These are phyloP conservation scores for Priceomyces castillae DNA, from an alignment of 805 yeast species.

Conservation along the genomic window DNA sequence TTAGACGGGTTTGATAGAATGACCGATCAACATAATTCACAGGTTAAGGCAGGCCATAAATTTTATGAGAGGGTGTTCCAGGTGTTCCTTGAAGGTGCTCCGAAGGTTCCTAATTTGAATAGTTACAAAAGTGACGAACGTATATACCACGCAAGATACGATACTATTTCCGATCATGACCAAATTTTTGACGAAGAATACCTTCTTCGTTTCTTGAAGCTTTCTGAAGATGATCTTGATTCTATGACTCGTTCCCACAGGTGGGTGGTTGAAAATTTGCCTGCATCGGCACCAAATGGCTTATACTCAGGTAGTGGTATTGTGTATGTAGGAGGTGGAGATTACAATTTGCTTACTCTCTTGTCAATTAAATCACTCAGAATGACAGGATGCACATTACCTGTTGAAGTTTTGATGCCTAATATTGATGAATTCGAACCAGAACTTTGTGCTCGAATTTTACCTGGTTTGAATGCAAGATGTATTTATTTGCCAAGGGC, in stretches of 20 bases:
- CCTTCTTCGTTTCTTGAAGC: constrained; percentile 47
- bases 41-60: constrained; percentile 34
- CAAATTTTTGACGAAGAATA: constrained; percentile 51
- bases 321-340: constrained; percentile 79
- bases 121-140: constrained; percentile 45
- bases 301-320: constrained; percentile 51
- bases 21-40: not conserved
- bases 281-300: constrained; percentile 38
- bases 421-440: constrained; percentile 66
- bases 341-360: constrained; percentile 67
- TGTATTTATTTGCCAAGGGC: constrained; percentile 37
- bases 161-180: constrained; percentile 25
- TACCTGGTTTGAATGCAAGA: constrained; percentile 38
- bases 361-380: constrained; percentile 64
- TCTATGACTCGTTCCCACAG: constrained; percentile 49
- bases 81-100: constrained; percentile 41
- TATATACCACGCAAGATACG: constrained; percentile 55
- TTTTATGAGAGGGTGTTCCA: constrained; percentile 45
- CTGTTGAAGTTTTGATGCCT: constrained; percentile 83
- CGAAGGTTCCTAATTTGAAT: constrained; percentile 41
- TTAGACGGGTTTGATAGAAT: constrained; percentile 8
- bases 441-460: constrained; percentile 46
- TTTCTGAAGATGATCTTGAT: constrained; percentile 41
- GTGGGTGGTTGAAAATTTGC: constrained; percentile 40
- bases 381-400: constrained; percentile 62